phyloP scores from a whole-genome alignment of 768 basidiomycete genomes.

The Nevesoporus exiguus region DNA sequence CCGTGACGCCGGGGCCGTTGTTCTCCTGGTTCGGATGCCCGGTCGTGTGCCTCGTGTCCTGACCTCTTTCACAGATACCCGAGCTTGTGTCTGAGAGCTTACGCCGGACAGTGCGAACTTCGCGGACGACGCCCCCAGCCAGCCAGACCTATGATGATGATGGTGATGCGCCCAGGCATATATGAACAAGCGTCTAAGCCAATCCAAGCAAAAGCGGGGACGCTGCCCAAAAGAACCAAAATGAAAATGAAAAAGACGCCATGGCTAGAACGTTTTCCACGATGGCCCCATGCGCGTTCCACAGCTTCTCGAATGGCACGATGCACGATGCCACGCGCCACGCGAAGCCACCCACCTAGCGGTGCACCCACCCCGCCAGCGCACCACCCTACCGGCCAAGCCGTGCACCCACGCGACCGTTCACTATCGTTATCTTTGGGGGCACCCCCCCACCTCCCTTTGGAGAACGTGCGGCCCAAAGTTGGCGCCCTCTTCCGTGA shows the following conservation, averaged over 20 bases:
- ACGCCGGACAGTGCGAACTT: no score
- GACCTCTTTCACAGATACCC: not conserved
- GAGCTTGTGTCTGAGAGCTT: not conserved
- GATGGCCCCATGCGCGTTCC: not conserved
- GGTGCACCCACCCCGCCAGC: no score
- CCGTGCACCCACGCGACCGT: no score
- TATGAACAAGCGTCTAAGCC: not conserved
- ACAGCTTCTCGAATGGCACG: no score
- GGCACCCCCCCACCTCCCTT: not conserved
- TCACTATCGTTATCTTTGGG: no score
- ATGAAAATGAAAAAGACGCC: not conserved
- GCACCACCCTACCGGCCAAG: no score
- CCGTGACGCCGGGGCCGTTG: not conserved
- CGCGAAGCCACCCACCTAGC: no score
- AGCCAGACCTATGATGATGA: no score
- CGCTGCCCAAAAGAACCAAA: not conserved
- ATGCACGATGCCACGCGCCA: no score
- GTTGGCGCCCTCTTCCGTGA: not conserved
- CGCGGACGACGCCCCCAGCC: no score
- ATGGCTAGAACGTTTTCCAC: not conserved
- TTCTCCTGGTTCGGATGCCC: not conserved
- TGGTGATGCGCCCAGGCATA: slow-evolving; percentile 8
- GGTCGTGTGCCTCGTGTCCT: slow-evolving; percentile 1
- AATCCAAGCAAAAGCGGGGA: not conserved
- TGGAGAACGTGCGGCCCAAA: not conserved